Conservation (phyloP, 495 filamentous ascomycete species). For the Trichocladium uniseriatum region DNA sequence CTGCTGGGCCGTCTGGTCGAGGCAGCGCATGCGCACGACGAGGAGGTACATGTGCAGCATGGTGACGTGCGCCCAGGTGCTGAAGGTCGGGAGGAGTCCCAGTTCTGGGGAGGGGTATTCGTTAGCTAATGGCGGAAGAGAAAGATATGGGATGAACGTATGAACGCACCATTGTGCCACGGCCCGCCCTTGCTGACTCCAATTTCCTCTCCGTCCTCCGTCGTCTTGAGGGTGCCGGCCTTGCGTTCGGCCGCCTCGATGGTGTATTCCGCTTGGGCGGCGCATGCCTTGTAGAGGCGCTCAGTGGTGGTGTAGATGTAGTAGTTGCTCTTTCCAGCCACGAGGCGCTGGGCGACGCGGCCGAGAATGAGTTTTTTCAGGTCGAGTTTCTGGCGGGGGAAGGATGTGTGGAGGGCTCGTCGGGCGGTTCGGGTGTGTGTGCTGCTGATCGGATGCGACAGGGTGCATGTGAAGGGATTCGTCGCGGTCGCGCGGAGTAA, state of each 20-base stretch:
- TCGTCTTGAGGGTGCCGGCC: conserved; percentile 50
- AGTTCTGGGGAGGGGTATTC: conserved; percentile 12
- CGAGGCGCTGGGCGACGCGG: conserved; percentile 1
- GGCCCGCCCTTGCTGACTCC: conserved; percentile 62
- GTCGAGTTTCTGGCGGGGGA: neutral
- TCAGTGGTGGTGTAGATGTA: conserved; percentile 53
- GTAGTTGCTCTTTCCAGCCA: conserved; percentile 15
- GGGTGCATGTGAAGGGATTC: neutral
- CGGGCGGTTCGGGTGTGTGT: neutral
- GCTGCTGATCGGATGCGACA: neutral
- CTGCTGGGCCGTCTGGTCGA: conserved; percentile 46
- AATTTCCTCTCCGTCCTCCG: conserved; percentile 64
- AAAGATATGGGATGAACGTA: no score
- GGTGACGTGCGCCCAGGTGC: conserved; percentile 89
- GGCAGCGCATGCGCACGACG: conserved; percentile 70
- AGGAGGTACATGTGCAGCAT: conserved; percentile 94
- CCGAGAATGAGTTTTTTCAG: conserved; percentile 1
- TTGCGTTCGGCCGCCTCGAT: conserved; percentile 51
- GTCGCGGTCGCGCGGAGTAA: neutral
- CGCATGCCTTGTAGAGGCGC: conserved; percentile 67
- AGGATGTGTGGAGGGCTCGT: conserved; percentile 9
- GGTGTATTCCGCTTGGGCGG: conserved; percentile 62
- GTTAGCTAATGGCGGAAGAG: neutral
- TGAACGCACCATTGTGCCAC: conserved; percentile 71
- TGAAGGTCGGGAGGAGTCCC: conserved; percentile 72